Percentiles rank a stretch among this genome's conserved stretches.
These are phyloP conservation scores for Cardamine resedifolia DNA, from an alignment of 345 rosid species.

Conservation along the genomic window DNA sequence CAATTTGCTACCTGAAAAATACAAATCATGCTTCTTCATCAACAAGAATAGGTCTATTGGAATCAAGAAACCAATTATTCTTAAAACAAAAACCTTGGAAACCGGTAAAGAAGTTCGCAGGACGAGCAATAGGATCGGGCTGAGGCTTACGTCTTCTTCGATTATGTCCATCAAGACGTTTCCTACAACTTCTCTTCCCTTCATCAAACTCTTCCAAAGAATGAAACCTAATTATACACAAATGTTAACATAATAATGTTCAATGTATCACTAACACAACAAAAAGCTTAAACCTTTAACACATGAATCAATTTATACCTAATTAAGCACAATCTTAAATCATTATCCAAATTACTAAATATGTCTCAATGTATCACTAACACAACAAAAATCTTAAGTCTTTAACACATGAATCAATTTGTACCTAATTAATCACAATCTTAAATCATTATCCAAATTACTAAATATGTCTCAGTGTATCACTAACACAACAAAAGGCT, in stretches of 20 bases:
- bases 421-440: background rate
- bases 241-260: background rate
- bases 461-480: background rate
- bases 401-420: background rate
- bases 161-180: constrained; percentile 47
- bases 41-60: background rate
- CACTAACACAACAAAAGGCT: constrained; percentile 7
- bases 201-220: constrained; percentile 46
- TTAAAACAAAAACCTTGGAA: constrained; percentile 41
- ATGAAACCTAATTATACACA: constrained; percentile 34
- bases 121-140: constrained; percentile 19
- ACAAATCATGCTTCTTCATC: background rate
- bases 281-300: background rate
- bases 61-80: background rate
- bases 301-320: background rate
- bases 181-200: constrained; percentile 48
- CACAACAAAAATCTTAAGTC: constrained; percentile 4
- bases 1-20: constrained; percentile 48
- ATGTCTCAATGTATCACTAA: background rate
- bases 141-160: constrained; percentile 42
- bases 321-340: background rate
- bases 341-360: background rate
- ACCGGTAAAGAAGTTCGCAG: constrained; percentile 33
- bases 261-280: constrained; percentile 8
- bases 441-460: background rate